Evolutionary conservation across 2,329 filamentous ascomycete genomes (phyloP).

Genomic region (Xylariaceae sp.): DNA sequence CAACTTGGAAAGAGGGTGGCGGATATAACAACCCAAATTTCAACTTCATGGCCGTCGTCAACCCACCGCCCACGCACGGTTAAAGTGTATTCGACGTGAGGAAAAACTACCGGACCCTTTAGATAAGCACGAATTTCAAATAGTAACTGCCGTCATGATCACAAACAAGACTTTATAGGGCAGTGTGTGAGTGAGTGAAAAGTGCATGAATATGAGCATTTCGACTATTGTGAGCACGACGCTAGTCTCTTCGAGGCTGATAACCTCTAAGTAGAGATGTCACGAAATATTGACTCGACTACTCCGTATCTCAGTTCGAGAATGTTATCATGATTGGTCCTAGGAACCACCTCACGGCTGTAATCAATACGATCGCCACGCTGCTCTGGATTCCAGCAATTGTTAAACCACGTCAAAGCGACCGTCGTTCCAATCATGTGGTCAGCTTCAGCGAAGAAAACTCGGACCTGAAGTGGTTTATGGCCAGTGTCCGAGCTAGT

Average conservation of each 20-base stretch:
- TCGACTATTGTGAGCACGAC: too few relatives aligned
- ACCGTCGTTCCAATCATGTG: constrained; percentile 17
- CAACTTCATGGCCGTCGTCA: constrained; percentile 21
- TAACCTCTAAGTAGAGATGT: not conserved
- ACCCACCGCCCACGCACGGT: constrained; percentile 26
- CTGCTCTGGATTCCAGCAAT: constrained; percentile 18
- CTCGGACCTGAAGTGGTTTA: constrained; percentile 9
- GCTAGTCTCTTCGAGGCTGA: too few relatives aligned
- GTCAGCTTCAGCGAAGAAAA: constrained; percentile 22
- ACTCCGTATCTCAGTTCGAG: constrained; percentile 19
- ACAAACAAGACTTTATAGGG: too few relatives aligned
- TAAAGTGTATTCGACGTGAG: constrained; percentile 3
- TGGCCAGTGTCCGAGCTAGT: not conserved
- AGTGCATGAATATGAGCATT: too few relatives aligned
- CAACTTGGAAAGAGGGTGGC: constrained; percentile 29
- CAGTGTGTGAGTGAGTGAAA: too few relatives aligned
- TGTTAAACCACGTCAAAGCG: constrained; percentile 17
- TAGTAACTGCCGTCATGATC: not conserved
- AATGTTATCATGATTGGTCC: constrained; percentile 18
- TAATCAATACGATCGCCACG: constrained; percentile 18
- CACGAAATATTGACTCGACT: constrained; percentile 13
- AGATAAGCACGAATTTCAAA: not conserved
- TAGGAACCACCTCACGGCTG: constrained; percentile 12
- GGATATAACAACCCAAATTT: constrained; percentile 30
- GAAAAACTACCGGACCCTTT: not conserved